Percentiles rank a stretch among this genome's conserved stretches.
These are phyloP conservation scores for Mycena maculata DNA, from an alignment of 768 basidiomycete genomes.

Conservation along the genomic window DNA sequence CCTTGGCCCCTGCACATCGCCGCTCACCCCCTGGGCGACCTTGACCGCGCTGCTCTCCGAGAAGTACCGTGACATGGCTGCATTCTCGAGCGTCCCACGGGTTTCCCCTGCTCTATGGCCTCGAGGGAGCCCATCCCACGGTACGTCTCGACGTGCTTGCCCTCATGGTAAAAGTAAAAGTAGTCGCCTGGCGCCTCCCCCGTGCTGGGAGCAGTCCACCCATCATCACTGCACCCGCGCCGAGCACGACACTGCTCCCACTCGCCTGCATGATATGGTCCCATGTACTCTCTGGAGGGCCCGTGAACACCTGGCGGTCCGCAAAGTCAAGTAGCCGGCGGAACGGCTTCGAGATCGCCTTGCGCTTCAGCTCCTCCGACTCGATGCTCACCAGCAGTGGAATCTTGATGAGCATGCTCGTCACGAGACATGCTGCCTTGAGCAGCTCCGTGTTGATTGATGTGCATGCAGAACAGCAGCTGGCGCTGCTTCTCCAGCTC, in stretches of 20 bases:
- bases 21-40: no score
- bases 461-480: conserved; percentile 99
- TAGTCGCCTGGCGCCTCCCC: no score
- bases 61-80: no score
- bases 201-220: no score
- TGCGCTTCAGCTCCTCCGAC: conserved; percentile 92
- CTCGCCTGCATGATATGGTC: conserved; percentile 99
- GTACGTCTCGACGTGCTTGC: no score
- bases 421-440: conserved; percentile 97
- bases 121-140: no score
- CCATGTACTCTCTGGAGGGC: conserved; percentile 97
- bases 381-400: conserved; percentile 95
- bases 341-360: conserved; percentile 97
- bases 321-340: conserved; percentile 95
- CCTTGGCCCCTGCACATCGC: no score
- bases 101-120: no score
- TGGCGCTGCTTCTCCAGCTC: conserved; percentile 97
- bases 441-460: conserved; percentile 98
- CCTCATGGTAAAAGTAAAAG: no score
- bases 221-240: no score
- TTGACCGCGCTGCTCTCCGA: no score
- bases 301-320: conserved; percentile 97
- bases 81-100: no score
- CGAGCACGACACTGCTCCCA: conserved; percentile 96
- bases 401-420: conserved; percentile 99